phyloP scores from a whole-genome alignment of 2,329 filamentous ascomycete species.

The Drechslerella dactyloides region DNA sequence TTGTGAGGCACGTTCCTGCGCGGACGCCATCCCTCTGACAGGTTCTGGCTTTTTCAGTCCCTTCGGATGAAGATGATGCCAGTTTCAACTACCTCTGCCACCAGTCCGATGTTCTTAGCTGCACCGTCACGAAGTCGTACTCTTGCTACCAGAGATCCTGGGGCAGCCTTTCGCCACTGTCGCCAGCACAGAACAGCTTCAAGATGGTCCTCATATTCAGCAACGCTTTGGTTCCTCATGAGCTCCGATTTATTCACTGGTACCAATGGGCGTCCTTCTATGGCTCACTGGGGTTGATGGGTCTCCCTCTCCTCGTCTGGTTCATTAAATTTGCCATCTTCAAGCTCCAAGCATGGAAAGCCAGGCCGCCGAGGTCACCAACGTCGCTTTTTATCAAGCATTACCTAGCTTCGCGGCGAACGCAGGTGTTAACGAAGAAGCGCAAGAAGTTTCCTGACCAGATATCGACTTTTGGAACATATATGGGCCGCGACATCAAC shows the following conservation, averaged over 20 bases:
- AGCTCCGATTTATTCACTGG: conserved; percentile 35
- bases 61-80: conserved; percentile 23
- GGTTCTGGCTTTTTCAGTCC: conserved; percentile 7
- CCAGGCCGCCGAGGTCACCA: conserved; percentile 23
- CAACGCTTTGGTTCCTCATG: conserved; percentile 34
- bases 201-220: conserved; percentile 46
- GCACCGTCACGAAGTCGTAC: too few relatives aligned
- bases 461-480: conserved; percentile 40
- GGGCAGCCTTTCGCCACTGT: conserved; percentile 18
- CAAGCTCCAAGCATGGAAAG: conserved; percentile 35
- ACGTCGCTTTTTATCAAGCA: conserved; percentile 28
- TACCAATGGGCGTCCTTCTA: conserved; percentile 43
- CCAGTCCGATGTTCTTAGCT: too few relatives aligned
- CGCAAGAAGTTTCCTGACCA: conserved; percentile 24
- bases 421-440: conserved; percentile 17
- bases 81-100: too few relatives aligned
- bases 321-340: conserved; percentile 39
- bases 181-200: conserved; percentile 28
- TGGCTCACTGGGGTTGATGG: conserved; percentile 40
- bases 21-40: conserved; percentile 17
- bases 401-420: conserved; percentile 29
- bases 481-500: conserved; percentile 22
- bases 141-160: neutral
- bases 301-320: conserved; percentile 41
- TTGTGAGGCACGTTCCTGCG: conserved; percentile 18